Evolutionary conservation across 495 filamentous ascomycete genomes (phyloP).

Genomic region (Penicillium ochrochloron): DNA sequence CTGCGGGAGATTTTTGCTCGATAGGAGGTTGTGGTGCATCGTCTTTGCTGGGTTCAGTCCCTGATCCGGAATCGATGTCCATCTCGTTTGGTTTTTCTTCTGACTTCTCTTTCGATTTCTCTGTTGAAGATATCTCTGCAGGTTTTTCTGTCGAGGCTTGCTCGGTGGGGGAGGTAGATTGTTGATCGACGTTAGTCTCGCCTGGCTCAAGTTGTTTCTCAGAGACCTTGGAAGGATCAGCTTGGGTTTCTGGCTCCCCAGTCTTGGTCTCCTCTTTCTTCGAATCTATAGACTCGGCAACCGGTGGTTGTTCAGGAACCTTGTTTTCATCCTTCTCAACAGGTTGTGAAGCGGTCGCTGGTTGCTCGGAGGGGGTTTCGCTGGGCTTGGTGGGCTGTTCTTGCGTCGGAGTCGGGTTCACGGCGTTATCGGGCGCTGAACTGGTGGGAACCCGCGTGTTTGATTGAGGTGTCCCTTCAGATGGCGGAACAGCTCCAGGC

Average conservation of each 20-base stretch:
- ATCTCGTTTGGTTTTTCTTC: constrained; percentile 11
- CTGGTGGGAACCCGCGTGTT: neutral
- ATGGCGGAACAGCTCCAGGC: neutral
- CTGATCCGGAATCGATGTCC: constrained; percentile 21
- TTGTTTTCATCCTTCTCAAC: neutral
- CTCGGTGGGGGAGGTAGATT: neutral
- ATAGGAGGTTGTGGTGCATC: constrained; percentile 6
- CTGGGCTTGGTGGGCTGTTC: constrained; percentile 6
- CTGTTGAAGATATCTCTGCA: neutral
- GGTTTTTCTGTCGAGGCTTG: neutral
- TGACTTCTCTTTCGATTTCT: neutral
- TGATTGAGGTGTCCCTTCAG: neutral
- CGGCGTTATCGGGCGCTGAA: neutral
- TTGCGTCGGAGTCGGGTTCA: neutral
- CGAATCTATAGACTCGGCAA: neutral
- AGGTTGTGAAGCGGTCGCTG: neutral
- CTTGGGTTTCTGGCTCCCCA: constrained; percentile 3
- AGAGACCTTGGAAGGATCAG: neutral
- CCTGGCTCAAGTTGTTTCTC: constrained; percentile 5
- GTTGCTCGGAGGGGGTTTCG: neutral
- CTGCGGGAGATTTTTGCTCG: constrained; percentile 9
- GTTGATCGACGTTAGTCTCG: constrained; percentile 16
- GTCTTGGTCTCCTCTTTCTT: constrained; percentile 1
- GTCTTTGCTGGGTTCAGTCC: constrained; percentile 5
- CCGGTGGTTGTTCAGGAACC: constrained; percentile 1